Percentiles rank a stretch among this genome's conserved stretches.
phyloP scores from a whole-genome alignment of 345 rosid genomes.

The Streptanthus diversifolius region DNA sequence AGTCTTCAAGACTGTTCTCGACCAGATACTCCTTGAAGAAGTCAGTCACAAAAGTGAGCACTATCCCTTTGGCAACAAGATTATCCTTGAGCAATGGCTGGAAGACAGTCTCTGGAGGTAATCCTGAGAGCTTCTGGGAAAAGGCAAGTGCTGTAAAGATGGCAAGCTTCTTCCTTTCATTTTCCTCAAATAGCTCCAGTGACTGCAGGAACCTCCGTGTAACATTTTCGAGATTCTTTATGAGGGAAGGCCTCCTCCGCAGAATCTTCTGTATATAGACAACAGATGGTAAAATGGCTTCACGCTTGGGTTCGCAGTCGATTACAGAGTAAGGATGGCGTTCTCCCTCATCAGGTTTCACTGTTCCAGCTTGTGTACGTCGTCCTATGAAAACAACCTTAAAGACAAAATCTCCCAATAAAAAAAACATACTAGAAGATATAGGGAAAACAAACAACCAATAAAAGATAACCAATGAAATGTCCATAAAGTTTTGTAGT shows the following conservation, averaged over 20 bases:
- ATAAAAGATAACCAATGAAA: background rate
- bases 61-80: conserved; percentile 97
- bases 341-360: conserved; percentile 96
- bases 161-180: conserved; percentile 96
- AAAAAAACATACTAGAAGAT: background rate
- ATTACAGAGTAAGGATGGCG: conserved; percentile 85
- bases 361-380: conserved; percentile 95
- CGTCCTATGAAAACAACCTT: conserved; percentile 97
- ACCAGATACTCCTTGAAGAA: conserved; percentile 94
- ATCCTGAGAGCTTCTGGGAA: conserved; percentile 95
- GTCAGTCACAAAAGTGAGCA: conserved; percentile 84
- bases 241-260: conserved; percentile 88
- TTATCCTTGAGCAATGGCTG: conserved; percentile 97
- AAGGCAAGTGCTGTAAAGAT: conserved; percentile 96
- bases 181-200: conserved; percentile 94
- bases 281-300: conserved; percentile 75
- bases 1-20: conserved; percentile 91
- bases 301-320: conserved; percentile 82
- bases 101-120: conserved; percentile 95
- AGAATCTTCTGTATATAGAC: conserved; percentile 85
- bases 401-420: conserved; percentile 36
- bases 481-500: background rate
- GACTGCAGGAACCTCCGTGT: conserved; percentile 87
- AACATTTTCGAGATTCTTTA: conserved; percentile 98
- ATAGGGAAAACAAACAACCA: background rate